Base-by-base conservation (phyloP, 1,139 yeast genomes). In the Ogataea hybrid region DNA sequence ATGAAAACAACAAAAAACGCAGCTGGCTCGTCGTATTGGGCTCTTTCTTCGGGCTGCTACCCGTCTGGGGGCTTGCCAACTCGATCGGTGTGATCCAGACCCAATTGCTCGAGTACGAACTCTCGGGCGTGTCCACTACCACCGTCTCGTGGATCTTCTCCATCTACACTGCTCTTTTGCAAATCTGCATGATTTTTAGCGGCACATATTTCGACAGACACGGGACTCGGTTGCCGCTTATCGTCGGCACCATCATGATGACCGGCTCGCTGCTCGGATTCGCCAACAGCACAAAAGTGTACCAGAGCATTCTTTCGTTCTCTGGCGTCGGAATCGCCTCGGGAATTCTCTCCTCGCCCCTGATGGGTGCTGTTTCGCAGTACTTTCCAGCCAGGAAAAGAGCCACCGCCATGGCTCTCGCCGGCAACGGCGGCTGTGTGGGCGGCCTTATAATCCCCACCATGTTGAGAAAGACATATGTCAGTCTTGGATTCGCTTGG, bases 401-500 rank as follows among this genome's bases (percentile, higher is more conserved):
- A 43, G 86, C 79, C 0, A 58, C 72, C 32, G 84, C 84, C 1
- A 67, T 75, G 12, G 81, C 82, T 1, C 53, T 78, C 4, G 81
- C 80, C 2, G 77, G 83, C 1, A 65, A 74, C 18, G 87, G 86
- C 2, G 84, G 84, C 1, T 71, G 81, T 8, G 61, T 78, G 2
- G 88, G 88, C 2, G 84, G 84, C 7, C 68, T 81, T 1, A 62
- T 77, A 2, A 78, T 76, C 58, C 81, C 87, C 0, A 57, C 80
- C 17, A 69, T 78, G 67, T 66, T 80, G 49, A 71, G 76, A 46
- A 59, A 64, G 34, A 62, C 79, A 43, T 73, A 72, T 53, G 62
- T 56, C 0, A 50, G 54, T 25, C 62, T 76, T 16, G 86, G 88
- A 2, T 83, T 69, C 56, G 71, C 68, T 21, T 81, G 87, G 86